Conservation (phyloP, 257 asterid genomes). For the Fraxinus pennsylvanica region DNA sequence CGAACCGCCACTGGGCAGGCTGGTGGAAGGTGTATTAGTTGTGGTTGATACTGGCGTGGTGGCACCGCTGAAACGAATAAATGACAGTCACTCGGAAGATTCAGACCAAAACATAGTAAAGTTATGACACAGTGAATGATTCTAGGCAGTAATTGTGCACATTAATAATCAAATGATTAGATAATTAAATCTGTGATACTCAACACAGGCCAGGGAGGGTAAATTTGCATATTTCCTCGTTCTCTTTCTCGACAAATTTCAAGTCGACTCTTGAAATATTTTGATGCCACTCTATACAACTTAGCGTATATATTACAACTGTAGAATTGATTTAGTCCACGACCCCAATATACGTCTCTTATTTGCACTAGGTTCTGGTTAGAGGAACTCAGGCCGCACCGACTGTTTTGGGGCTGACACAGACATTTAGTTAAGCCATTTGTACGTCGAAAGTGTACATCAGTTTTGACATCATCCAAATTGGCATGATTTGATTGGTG, state of each 20-base stretch:
- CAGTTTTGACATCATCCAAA: too few relatives aligned
- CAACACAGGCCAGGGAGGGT: too few relatives aligned
- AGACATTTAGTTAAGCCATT: too few relatives aligned
- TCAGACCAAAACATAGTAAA: neutral
- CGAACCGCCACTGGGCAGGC: constrained; percentile 27
- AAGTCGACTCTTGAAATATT: neutral
- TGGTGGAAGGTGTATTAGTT: constrained; percentile 20
- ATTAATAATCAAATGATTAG: too few relatives aligned
- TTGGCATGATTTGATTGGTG: too few relatives aligned
- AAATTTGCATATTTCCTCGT: too few relatives aligned
- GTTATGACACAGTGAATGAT: too few relatives aligned
- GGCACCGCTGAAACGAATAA: neutral
- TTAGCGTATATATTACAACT: neutral
- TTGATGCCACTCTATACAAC: neutral
- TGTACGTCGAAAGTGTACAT: too few relatives aligned
- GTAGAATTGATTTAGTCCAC: neutral
- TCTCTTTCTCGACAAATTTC: neutral
- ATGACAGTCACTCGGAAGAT: neutral
- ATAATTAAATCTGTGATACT: too few relatives aligned
- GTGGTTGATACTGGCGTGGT: constrained; percentile 7
- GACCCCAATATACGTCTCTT: neutral
- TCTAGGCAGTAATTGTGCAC: too few relatives aligned
- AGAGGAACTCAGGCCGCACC: neutral
- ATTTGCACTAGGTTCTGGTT: neutral
- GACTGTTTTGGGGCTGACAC: neutral